phyloP scores from a whole-genome alignment of 164 flowering plant genomes.

The Sedum album region DNA sequence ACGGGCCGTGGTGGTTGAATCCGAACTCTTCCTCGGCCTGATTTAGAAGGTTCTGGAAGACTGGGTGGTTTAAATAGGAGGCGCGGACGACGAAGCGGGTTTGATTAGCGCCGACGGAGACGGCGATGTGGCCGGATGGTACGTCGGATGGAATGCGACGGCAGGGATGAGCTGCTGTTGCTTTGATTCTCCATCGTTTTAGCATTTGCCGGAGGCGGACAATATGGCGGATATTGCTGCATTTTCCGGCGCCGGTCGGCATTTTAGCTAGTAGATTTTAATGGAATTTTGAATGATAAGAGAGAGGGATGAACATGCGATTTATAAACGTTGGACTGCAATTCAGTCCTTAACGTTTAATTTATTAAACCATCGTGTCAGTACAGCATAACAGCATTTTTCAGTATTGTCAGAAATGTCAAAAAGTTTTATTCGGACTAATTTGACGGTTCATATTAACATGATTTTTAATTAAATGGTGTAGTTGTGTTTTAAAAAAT shows the following conservation, averaged over 20 bases:
- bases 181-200: slow-evolving; percentile 69
- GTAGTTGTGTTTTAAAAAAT: no score
- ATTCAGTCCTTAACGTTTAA: no score
- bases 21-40: slow-evolving; percentile 86
- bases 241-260: slow-evolving; percentile 33
- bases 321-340: background rate
- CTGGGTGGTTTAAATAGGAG: slow-evolving; percentile 71
- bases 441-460: no score
- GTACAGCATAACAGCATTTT: no score
- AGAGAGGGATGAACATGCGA: background rate
- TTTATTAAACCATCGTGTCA: no score
- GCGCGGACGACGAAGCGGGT: slow-evolving; percentile 65
- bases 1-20: slow-evolving; percentile 52
- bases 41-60: slow-evolving; percentile 50
- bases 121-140: slow-evolving; percentile 69
- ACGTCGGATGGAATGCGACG: slow-evolving; percentile 55
- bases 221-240: slow-evolving; percentile 57
- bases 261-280: slow-evolving; percentile 6
- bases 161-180: slow-evolving; percentile 36
- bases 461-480: no score
- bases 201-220: slow-evolving; percentile 62
- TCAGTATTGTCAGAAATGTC: no score
- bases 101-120: slow-evolving; percentile 60
- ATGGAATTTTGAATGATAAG: background rate
- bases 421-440: no score